Evolutionary conservation across 2,329 filamentous ascomycete genomes (phyloP), one percentile per base, ranked within the genome.

Genomic region (Fonsecaea pedrosoi): DNA sequence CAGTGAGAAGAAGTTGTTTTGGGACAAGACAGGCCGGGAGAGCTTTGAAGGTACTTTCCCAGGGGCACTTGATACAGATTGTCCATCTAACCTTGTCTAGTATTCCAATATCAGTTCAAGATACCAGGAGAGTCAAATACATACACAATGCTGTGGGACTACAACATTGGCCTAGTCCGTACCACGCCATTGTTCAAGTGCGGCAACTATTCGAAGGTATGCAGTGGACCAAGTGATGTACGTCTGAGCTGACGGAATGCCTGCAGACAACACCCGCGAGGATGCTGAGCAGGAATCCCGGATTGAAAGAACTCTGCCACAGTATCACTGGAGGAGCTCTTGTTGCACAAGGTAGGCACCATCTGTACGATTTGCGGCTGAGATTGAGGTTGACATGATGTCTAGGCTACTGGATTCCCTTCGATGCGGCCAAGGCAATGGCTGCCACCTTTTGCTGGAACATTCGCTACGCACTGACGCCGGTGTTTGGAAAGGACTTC

Each of bases 141-240:
- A 60, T 94, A 90, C 77, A 87, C 86, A 0, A 89, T 98, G 68
- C 93, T 97, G 87, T 99, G 95, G 95, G 95, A 99, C 78, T 97
- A 97, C 81, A 94, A 96, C 73, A 88, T 94, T 69, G 95, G 95
- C 8, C 88, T 98, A 35, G 94, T 98, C 69, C 89, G 94, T 69
- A 96, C 96, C 79, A 97, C 94, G 1, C 91, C 93, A 34, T 92
- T 98, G 76, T 98, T 98, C 85, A 97, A 97, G 78, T 93, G 91
- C 71, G 90, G 89, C 76, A 89, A 90, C 70, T 94, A 94, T 75
- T 86, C 90, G 70, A 99, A 99, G 88, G 94, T 93, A 77, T 75
- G 82, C 74, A 42, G 38, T 2, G 30, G 18, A 21, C 13, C 50
- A 53, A 54, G 30, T 40, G 35, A 25, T 32, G 60, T 8, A 57